Percentiles rank a stretch among this genome's conserved stretches.
These are phyloP conservation scores for Taiozyma onychis DNA, from an alignment of 1,139 yeast genomes.

Conservation along the genomic window DNA sequence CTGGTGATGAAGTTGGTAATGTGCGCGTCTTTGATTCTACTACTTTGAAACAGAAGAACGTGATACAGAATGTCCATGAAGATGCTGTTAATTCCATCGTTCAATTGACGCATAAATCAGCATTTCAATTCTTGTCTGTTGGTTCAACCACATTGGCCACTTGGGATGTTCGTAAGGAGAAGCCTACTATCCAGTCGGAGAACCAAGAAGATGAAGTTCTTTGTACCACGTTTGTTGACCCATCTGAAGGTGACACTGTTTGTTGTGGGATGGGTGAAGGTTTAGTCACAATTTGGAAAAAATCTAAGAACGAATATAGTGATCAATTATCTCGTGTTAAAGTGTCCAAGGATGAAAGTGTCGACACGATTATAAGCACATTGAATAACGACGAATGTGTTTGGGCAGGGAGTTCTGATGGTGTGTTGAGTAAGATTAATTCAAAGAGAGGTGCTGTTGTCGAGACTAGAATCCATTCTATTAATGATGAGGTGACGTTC, in stretches of 20 bases:
- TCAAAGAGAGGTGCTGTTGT: conserved; percentile 57
- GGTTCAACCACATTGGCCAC: conserved; percentile 83
- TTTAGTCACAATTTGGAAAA: conserved; percentile 85
- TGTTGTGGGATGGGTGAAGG: conserved; percentile 92
- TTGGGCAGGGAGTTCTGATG: conserved; percentile 86
- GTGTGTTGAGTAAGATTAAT: conserved; percentile 66
- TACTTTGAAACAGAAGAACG: conserved; percentile 35
- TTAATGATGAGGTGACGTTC: conserved; percentile 56
- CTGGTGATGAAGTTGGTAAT: conserved; percentile 80
- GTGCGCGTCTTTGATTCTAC: conserved; percentile 58
- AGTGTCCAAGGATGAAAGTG: conserved; percentile 64
- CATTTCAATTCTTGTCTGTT: conserved; percentile 74
- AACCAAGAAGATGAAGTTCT: conserved; percentile 92
- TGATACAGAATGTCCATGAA: conserved; percentile 54
- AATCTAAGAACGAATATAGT: conserved; percentile 53
- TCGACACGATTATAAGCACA: conserved; percentile 73
- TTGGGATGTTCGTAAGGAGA: conserved; percentile 72
- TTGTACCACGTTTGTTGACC: conserved; percentile 65
- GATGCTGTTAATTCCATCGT: conserved; percentile 73
- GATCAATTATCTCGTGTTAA: conserved; percentile 83
- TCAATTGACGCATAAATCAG: conserved; percentile 59
- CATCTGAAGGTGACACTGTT: conserved; percentile 55
- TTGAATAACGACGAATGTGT: conserved; percentile 65
- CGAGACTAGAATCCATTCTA: conserved; percentile 63
- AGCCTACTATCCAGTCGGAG: conserved; percentile 51